Percentiles rank a stretch among this genome's conserved stretches.
These are phyloP conservation scores for Orbilia quercus DNA, from an alignment of 2,329 filamentous ascomycete genomes.

Conservation along the genomic window DNA sequence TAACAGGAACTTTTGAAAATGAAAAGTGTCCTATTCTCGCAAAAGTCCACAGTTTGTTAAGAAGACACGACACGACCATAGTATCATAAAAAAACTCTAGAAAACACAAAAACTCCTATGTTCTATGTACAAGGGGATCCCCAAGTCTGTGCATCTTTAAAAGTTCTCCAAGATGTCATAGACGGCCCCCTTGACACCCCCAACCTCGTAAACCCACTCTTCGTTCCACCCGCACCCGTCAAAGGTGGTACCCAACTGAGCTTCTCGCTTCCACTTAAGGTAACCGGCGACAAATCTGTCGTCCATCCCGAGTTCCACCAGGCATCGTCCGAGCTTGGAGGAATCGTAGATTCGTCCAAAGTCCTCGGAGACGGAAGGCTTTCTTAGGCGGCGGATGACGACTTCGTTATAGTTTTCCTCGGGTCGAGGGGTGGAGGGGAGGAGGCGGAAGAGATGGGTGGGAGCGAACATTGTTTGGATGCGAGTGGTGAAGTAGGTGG, in stretches of 20 bases:
- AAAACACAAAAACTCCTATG: no score
- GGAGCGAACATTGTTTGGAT: slow-evolving; percentile 28
- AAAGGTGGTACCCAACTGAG: slow-evolving; percentile 12
- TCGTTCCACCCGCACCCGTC: slow-evolving; percentile 53
- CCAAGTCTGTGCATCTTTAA: no score
- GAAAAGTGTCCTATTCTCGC: no score
- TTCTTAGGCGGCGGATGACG: slow-evolving; percentile 22
- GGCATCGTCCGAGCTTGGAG: slow-evolving; percentile 36
- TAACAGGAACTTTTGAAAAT: no score
- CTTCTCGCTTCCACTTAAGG: slow-evolving; percentile 45
- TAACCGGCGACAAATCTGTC: slow-evolving; percentile 22
- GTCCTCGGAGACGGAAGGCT: slow-evolving; percentile 25
- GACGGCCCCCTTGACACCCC: slow-evolving; percentile 40
- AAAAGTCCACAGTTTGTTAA: no score
- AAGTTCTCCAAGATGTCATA: slow-evolving; percentile 43
- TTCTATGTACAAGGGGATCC: no score
- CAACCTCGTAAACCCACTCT: slow-evolving; percentile 45
- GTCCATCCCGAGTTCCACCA: slow-evolving; percentile 35
- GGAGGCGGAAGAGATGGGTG: slow-evolving; percentile 18
- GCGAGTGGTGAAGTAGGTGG: slow-evolving; percentile 21
- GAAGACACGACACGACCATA: no score
- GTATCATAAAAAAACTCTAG: no score
- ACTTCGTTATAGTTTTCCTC: slow-evolving; percentile 15
- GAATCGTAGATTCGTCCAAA: slow-evolving; percentile 46
- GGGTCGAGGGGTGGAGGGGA: neutral